These are phyloP conservation scores for Breviolum minutum DNA, from an alignment of 73 alveolate genomes.

Conservation along the genomic window DNA sequence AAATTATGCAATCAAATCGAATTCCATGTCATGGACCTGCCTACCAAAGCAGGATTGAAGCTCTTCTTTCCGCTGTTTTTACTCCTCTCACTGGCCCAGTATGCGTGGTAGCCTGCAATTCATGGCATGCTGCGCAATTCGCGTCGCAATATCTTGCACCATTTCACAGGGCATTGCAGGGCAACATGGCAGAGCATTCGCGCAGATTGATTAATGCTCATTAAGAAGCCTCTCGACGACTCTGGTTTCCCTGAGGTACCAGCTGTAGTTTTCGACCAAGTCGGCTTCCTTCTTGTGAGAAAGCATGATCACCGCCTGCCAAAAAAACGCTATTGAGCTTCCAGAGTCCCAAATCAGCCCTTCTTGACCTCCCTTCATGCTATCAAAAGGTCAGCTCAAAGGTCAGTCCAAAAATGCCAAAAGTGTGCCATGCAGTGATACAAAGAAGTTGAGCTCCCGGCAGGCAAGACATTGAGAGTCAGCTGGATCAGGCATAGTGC, in stretches of 20 bases:
- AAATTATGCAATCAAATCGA: no score
- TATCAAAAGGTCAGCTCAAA: neutral
- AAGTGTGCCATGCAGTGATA: no score
- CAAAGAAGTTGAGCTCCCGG: neutral
- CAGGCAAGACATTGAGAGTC: slow-evolving; percentile 89
- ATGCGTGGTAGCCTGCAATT: slow-evolving; percentile 63
- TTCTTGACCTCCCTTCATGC: no score
- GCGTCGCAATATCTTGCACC: neutral
- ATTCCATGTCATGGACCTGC: neutral
- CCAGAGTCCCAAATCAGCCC: no score
- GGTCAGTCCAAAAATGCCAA: neutral
- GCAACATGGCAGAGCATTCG: neutral
- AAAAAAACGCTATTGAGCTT: neutral
- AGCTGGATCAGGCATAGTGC: slow-evolving; percentile 89
- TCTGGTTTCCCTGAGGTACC: neutral
- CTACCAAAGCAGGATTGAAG: slow-evolving; percentile 81
- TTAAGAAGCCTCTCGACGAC: neutral
- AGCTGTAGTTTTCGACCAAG: slow-evolving; percentile 82
- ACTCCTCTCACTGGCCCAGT: slow-evolving; percentile 94
- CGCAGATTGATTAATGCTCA: no score
- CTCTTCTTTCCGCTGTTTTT: slow-evolving; percentile 81
- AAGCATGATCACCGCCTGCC: slow-evolving; percentile 89
- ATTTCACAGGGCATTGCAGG: neutral
- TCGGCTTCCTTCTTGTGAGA: slow-evolving; percentile 95
- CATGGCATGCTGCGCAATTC: neutral